These are phyloP conservation scores for Gaertneriomyces sp. DNA, from an alignment of 192 early-diverging fungal species.

Conservation along the genomic window DNA sequence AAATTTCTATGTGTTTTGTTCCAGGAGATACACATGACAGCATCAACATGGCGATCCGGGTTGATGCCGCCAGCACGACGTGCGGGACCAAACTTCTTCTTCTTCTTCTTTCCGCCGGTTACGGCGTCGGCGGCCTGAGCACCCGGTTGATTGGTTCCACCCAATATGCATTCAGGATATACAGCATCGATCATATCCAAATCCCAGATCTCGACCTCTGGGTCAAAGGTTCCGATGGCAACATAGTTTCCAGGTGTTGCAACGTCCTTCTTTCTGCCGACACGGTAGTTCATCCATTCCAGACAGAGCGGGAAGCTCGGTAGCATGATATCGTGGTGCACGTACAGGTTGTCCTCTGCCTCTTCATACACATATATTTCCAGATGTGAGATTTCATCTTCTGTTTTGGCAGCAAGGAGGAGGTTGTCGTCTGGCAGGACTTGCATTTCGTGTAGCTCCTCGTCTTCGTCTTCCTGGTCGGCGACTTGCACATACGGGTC, in stretches of 20 bases:
- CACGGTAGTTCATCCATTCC: slow-evolving; percentile 92
- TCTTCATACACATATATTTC: slow-evolving; percentile 91
- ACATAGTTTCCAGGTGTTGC: slow-evolving; percentile 73
- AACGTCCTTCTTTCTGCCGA: slow-evolving; percentile 59
- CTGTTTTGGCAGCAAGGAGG: slow-evolving; percentile 89
- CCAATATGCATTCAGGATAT: slow-evolving; percentile 89
- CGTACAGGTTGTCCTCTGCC: slow-evolving; percentile 83
- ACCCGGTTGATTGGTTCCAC: slow-evolving; percentile 41
- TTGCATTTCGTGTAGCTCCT: slow-evolving; percentile 78
- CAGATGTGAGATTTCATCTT: slow-evolving; percentile 94
- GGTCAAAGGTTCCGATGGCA: slow-evolving; percentile 96
- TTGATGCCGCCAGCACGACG: slow-evolving; percentile 47
- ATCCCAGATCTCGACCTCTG: slow-evolving; percentile 98
- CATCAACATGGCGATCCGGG: slow-evolving; percentile 86
- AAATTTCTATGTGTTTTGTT: slow-evolving; percentile 75
- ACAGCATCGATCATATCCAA: slow-evolving; percentile 85
- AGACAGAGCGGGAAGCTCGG: slow-evolving; percentile 92
- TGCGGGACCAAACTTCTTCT: slow-evolving; percentile 39
- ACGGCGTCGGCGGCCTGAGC: slow-evolving; percentile 16
- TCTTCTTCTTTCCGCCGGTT: slow-evolving; percentile 45
- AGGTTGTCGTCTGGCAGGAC: slow-evolving; percentile 81
- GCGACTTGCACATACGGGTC: slow-evolving; percentile 82
- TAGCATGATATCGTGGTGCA: slow-evolving; percentile 98
- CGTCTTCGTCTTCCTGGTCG: slow-evolving; percentile 63
- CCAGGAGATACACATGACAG: slow-evolving; percentile 93